These are phyloP conservation scores for Stachybotrys chlorohalonatus DNA, from an alignment of 2,329 filamentous ascomycete genomes.

Conservation along the genomic window DNA sequence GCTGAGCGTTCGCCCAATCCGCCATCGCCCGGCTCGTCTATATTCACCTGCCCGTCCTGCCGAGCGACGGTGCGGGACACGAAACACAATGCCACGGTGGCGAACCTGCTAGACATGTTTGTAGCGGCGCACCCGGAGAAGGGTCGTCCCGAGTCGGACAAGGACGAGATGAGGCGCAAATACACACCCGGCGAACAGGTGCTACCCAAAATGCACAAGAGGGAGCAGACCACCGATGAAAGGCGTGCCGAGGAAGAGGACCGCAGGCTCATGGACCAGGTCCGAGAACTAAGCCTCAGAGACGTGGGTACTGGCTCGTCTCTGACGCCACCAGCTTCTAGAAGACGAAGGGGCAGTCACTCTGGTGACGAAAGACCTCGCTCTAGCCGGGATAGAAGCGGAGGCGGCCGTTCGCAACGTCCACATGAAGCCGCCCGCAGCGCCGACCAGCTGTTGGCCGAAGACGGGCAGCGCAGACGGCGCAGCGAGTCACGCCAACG, in stretches of 20 bases:
- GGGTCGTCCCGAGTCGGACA: constrained; percentile 61
- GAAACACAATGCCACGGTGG: constrained; percentile 82
- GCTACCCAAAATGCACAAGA: constrained; percentile 50
- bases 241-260: constrained; percentile 55
- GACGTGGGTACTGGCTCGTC: constrained; percentile 43
- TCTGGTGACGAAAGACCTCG: constrained; percentile 21
- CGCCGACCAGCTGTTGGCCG: constrained; percentile 27
- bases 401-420: constrained; percentile 19
- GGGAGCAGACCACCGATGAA: constrained; percentile 43
- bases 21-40: constrained; percentile 35
- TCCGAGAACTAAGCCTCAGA: constrained; percentile 63
- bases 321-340: constrained; percentile 16
- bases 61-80: constrained; percentile 80
- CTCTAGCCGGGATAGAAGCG: constrained; percentile 20
- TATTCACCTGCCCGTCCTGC: constrained; percentile 89
- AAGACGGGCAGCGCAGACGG: constrained; percentile 21
- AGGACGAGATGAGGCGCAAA: constrained; percentile 61
- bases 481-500: constrained; percentile 41
- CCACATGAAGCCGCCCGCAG: constrained; percentile 16
- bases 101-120: constrained; percentile 83
- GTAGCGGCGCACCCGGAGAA: constrained; percentile 70
- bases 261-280: constrained; percentile 58
- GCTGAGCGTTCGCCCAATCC: constrained; percentile 41
- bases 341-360: constrained; percentile 22
- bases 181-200: constrained; percentile 80